phyloP scores from a whole-genome alignment of 2,329 filamentous ascomycete genomes.

The Aspergillus sp. region DNA sequence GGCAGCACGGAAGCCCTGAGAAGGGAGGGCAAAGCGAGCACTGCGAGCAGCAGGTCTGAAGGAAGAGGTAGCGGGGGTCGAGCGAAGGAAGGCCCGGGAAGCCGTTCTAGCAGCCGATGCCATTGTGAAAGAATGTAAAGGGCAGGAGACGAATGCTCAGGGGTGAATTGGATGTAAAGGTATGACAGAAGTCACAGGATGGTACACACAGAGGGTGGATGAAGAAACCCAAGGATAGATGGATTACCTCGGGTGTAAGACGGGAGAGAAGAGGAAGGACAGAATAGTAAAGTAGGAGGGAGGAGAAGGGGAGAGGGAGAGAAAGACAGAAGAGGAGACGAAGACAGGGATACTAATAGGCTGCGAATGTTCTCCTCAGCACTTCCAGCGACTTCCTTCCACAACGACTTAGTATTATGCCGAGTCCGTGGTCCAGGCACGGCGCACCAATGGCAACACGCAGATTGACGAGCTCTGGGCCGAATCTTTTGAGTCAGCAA shows the following conservation, averaged over 20 bases:
- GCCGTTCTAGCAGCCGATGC: slow-evolving; percentile 42
- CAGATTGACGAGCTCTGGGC: slow-evolving; percentile 20
- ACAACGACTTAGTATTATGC: slow-evolving; percentile 3
- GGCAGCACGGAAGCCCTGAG: slow-evolving; percentile 71
- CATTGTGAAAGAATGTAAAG: slow-evolving; percentile 17
- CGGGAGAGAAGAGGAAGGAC: background rate
- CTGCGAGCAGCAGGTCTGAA: slow-evolving; percentile 54
- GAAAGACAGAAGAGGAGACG: slow-evolving; percentile 12
- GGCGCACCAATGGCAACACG: slow-evolving; percentile 19
- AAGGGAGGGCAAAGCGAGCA: slow-evolving; percentile 57
- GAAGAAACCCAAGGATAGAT: background rate
- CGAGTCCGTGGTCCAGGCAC: slow-evolving; percentile 13
- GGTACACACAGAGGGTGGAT: background rate
- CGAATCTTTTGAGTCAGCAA: slow-evolving; percentile 26
- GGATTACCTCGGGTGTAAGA: slow-evolving; percentile 5
- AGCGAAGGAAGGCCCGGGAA: slow-evolving; percentile 47
- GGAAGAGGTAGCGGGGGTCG: slow-evolving; percentile 38
- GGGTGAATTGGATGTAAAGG: background rate
- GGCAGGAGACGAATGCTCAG: slow-evolving; percentile 6
- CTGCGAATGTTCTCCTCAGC: slow-evolving; percentile 4
- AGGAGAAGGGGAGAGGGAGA: slow-evolving; percentile 8
- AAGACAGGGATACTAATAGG: slow-evolving; percentile 21
- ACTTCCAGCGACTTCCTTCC: slow-evolving; percentile 3
- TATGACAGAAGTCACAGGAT: too few relatives aligned
- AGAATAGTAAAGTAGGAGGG: background rate